Evolutionary conservation across 371 early-diverging fungal species (phyloP).

Genomic region (Syncephalastrum monosporum): DNA sequence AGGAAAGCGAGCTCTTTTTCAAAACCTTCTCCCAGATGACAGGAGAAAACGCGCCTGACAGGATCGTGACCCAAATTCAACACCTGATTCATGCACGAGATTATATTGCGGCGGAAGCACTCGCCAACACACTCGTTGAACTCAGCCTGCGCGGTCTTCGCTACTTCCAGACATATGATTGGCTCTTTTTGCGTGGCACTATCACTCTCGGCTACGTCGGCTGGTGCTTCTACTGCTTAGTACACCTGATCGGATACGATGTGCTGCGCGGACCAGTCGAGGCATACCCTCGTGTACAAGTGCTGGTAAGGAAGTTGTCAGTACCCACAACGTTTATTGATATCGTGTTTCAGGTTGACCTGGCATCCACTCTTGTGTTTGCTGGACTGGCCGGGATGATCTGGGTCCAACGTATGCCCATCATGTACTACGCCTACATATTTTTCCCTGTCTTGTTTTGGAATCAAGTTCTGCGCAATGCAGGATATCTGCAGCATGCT

Average conservation of each 20-base stretch:
- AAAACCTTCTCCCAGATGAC: constrained; percentile 67
- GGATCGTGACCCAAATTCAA: constrained; percentile 57
- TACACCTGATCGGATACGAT: constrained; percentile 65
- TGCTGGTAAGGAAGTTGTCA: background rate
- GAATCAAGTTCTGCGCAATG: constrained; percentile 58
- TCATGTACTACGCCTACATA: constrained; percentile 82
- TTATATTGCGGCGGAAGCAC: constrained; percentile 63
- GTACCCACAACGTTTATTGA: background rate
- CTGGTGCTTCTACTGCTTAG: constrained; percentile 85
- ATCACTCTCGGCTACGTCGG: constrained; percentile 90
- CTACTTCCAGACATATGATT: constrained; percentile 95
- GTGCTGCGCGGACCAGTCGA: constrained; percentile 7
- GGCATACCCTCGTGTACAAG: background rate
- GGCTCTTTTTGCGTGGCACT: constrained; percentile 85
- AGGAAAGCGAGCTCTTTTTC: constrained; percentile 74
- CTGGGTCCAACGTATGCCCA: constrained; percentile 73
- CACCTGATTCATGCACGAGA: constrained; percentile 55
- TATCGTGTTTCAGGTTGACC: constrained; percentile 35
- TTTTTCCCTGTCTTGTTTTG: constrained; percentile 88
- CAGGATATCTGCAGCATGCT: constrained; percentile 22
- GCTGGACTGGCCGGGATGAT: constrained; percentile 49
- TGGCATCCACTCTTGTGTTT: constrained; percentile 39
- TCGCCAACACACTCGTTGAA: constrained; percentile 59
- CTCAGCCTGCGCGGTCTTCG: constrained; percentile 82
- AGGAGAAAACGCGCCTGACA: constrained; percentile 48